A percentile compares a stretch with the other conserved stretches of the same genome.
phyloP scores from a whole-genome alignment of 2,329 filamentous ascomycete species.

The Fusarium ramigenum region DNA sequence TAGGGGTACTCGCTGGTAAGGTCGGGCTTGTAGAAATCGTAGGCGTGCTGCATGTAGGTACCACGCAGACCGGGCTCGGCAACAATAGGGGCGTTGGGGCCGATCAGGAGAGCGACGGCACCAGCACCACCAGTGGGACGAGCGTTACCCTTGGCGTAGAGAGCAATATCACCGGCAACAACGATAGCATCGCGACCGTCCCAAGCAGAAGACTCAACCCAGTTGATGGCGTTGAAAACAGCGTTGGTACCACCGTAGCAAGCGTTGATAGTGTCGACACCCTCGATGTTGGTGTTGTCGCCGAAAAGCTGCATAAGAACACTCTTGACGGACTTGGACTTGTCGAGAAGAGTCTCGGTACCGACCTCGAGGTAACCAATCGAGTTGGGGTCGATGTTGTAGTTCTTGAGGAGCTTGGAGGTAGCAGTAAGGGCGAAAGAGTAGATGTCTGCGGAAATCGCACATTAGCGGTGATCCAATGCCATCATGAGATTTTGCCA shows the following conservation, averaged over 20 bases:
- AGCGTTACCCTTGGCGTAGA: constrained; percentile 85
- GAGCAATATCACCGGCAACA: constrained; percentile 82
- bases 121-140: constrained; percentile 84
- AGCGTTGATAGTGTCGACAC: constrained; percentile 84
- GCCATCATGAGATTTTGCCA: neutral
- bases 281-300: constrained; percentile 85
- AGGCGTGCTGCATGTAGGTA: constrained; percentile 83
- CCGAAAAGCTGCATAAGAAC: constrained; percentile 88
- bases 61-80: constrained; percentile 82
- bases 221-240: constrained; percentile 84
- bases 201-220: constrained; percentile 88
- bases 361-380: constrained; percentile 86
- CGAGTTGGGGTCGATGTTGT: constrained; percentile 80
- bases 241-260: constrained; percentile 90
- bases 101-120: constrained; percentile 80
- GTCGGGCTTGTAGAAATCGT: constrained; percentile 93
- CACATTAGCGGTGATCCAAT: constrained; percentile 27
- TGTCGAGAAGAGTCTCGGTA: constrained; percentile 86
- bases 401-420: constrained; percentile 82
- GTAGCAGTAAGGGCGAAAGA: constrained; percentile 82
- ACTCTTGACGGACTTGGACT: constrained; percentile 91
- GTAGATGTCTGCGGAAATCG: constrained; percentile 75
- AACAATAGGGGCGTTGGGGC: constrained; percentile 79
- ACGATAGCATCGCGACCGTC: constrained; percentile 85
- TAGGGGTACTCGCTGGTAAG: constrained; percentile 87